Conservation (phyloP, 2,329 filamentous ascomycete genomes). For the Juglanconis oblonga region DNA sequence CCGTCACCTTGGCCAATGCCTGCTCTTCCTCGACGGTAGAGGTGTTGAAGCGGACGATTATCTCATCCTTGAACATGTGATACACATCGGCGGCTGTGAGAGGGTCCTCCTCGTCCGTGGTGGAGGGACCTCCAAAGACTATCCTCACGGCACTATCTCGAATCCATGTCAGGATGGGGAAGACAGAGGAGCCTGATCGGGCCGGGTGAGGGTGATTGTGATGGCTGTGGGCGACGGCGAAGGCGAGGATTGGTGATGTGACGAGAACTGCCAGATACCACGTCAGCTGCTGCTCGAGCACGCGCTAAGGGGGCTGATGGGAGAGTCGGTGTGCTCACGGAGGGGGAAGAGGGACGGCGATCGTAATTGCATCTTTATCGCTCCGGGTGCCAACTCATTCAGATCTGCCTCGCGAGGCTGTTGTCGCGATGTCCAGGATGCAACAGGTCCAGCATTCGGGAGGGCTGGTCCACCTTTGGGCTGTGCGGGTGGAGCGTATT, state of each 20-base stretch:
- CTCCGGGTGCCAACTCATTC: neutral
- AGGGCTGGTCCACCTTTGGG: neutral
- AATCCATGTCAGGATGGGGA: conserved; percentile 49
- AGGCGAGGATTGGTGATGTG: neutral
- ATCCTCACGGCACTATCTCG: conserved; percentile 48
- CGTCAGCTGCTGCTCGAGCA: neutral
- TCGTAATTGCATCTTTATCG: conserved; percentile 14
- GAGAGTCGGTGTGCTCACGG: neutral
- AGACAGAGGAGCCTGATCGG: conserved; percentile 26
- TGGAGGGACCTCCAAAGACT: conserved; percentile 45
- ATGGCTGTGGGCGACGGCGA: conserved; percentile 15
- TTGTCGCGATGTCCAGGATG: neutral
- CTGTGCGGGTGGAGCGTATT: neutral
- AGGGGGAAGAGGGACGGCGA: conserved; percentile 10
- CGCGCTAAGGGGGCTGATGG: neutral
- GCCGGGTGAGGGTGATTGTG: conserved; percentile 15
- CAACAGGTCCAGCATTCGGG: neutral
- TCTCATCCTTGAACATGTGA: conserved; percentile 66
- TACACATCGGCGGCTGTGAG: conserved; percentile 24
- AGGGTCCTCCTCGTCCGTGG: conserved; percentile 25
- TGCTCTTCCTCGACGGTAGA: conserved; percentile 64
- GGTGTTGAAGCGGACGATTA: conserved; percentile 88
- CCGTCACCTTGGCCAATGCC: conserved; percentile 69
- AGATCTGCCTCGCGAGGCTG: neutral
- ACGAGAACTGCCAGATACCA: conserved; percentile 1